These are phyloP conservation scores for Yamadazyma sp. DNA, from an alignment of 805 yeast species.

Conservation along the genomic window DNA sequence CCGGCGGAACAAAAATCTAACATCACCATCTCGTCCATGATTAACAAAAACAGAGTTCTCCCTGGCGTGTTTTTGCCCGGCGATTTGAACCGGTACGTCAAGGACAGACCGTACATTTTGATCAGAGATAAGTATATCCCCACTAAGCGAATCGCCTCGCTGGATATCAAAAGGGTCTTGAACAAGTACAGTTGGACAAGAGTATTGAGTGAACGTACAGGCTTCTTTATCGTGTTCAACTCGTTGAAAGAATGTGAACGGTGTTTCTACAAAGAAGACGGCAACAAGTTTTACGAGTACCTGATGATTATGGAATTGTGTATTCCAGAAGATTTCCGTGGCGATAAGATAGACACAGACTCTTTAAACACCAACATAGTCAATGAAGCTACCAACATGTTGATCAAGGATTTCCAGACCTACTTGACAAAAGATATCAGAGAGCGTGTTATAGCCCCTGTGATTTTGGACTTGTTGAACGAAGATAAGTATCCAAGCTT, in stretches of 20 bases:
- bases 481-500: constrained; percentile 58
- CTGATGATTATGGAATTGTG: constrained; percentile 58
- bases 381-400: constrained; percentile 56
- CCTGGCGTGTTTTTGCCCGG: constrained; percentile 45
- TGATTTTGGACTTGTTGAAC: constrained; percentile 58
- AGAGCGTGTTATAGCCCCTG: constrained; percentile 70
- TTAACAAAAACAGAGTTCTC: constrained; percentile 30
- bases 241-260: constrained; percentile 54
- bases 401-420: constrained; percentile 62
- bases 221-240: constrained; percentile 73
- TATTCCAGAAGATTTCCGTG: constrained; percentile 45
- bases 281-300: constrained; percentile 47
- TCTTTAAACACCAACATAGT: constrained; percentile 33
- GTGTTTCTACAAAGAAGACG: constrained; percentile 63
- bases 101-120: constrained; percentile 57
- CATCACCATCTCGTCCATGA: constrained; percentile 34
- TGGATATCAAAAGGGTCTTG: constrained; percentile 59
- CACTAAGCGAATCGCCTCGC: constrained; percentile 46
- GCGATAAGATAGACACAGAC: constrained; percentile 4
- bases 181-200: constrained; percentile 65
- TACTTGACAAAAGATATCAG: constrained; percentile 70
- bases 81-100: constrained; percentile 49
- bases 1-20: constrained; percentile 25
- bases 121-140: constrained; percentile 53
- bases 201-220: constrained; percentile 59